Percentiles rank a stretch among this genome's conserved stretches.
Evolutionary conservation across 2,329 filamentous ascomycete genomes (phyloP).

Genomic region (Diaporthe destruens): DNA sequence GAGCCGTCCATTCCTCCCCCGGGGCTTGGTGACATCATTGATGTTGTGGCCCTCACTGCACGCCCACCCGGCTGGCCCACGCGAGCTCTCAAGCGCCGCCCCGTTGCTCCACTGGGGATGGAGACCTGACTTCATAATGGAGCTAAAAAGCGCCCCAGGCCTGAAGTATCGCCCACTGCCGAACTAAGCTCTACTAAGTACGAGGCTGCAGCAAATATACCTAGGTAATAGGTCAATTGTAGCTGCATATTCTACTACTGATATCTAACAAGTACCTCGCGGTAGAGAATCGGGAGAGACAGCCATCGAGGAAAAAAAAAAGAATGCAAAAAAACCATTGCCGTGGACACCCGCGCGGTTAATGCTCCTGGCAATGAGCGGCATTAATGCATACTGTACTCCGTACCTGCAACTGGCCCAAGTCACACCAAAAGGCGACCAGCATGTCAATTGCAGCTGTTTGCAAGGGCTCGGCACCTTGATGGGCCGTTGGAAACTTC

Average conservation of each 20-base stretch:
- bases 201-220: too few relatives aligned
- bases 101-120: constrained; percentile 16
- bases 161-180: constrained; percentile 20
- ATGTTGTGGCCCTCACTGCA: constrained; percentile 19
- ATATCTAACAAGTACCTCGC: not conserved
- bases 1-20: not conserved
- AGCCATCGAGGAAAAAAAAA: not conserved
- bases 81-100: constrained; percentile 6
- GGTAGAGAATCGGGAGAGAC: not conserved
- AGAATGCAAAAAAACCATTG: too few relatives aligned
- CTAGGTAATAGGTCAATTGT: not conserved
- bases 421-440: not conserved
- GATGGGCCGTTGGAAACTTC: too few relatives aligned
- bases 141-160: constrained; percentile 15
- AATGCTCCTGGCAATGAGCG: not conserved
- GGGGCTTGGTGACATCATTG: constrained; percentile 31
- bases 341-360: not conserved
- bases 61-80: constrained; percentile 4
- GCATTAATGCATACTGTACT: not conserved
- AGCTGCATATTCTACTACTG: not conserved
- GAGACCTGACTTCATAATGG: constrained; percentile 34
- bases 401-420: not conserved
- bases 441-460: not conserved
- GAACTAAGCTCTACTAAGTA: not conserved
- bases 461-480: not conserved